Evolutionary conservation across 495 filamentous ascomycete species (phyloP), one percentile per base, ranked within the genome.

Genomic region (Annulohypoxylon stygium): DNA sequence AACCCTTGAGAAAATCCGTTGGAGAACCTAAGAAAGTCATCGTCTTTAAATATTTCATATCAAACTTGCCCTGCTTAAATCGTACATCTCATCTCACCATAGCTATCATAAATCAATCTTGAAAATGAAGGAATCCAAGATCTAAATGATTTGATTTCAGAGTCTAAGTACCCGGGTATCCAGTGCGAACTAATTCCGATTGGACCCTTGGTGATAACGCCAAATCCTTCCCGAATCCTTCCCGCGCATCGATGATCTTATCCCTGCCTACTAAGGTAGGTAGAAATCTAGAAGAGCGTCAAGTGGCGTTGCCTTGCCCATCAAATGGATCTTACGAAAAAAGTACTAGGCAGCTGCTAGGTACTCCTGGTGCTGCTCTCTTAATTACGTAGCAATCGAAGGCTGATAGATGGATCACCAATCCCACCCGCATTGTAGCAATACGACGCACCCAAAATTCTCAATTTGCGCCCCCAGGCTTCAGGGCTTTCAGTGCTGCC

Each of bases 141-240:
- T n/a, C 12, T n/a, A n/a, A 43, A 43, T 14, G 14, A 14, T 12
- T 43, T 43, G 39, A 14, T 43, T 5, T 5, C 14, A n/a, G 39
- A 14, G 10, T 43, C 11, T 43, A n/a, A 14, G 39, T 43, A n/a
- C 36, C 36, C 2, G 36, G 11, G 36, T 39, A 39, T 43, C 39
- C 14, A 43, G 39, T 43, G 39, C 39, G 39, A 43, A 14, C 39
- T n/a, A 14, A 43, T 43, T 14, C 39, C 39, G 39, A 43, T 43
- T 43, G 39, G 39, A 43, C 30, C 30, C 30, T 30, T 30, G 14
- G 39, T n/a, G 12, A 43, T 43, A 43, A 43, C 39, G 14, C 39
- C 14, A 43, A 43, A 43, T 43, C 39, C 39, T 43, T 43, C 39
- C 39, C 39, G 39, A 43, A 43, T 43, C 39, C 39, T 43, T 43